Evolutionary conservation across 78 protist species (phyloP).

Genomic region (Diacronema lutheri): DNA sequence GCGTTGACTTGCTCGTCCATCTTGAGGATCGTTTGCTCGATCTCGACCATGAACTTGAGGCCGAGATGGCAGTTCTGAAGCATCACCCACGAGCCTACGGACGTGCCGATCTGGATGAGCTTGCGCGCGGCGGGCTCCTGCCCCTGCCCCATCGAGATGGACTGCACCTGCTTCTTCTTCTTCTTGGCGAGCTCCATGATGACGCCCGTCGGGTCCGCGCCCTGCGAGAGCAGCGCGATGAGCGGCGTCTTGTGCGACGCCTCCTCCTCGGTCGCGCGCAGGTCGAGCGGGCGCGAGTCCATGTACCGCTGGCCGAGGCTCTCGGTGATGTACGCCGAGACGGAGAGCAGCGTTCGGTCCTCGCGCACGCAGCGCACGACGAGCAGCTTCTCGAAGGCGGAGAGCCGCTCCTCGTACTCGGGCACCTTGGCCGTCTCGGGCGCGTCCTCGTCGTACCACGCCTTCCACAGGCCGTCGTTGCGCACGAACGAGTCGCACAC

Average conservation of each 20-base stretch:
- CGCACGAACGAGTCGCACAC: constrained; percentile 43
- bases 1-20: background rate
- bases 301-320: constrained; percentile 51
- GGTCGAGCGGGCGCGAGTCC: constrained; percentile 48
- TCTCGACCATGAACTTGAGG: constrained; percentile 54
- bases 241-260: constrained; percentile 52
- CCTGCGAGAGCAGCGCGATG: constrained; percentile 72
- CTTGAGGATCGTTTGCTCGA: constrained; percentile 64
- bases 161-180: constrained; percentile 41
- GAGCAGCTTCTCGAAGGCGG: constrained; percentile 62
- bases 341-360: constrained; percentile 63
- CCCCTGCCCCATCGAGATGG: constrained; percentile 89
- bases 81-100: constrained; percentile 79
- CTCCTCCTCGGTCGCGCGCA: constrained; percentile 46
- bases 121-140: constrained; percentile 80
- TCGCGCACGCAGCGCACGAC: constrained; percentile 66
- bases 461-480: constrained; percentile 64
- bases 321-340: background rate
- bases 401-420: constrained; percentile 43
- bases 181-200: constrained; percentile 65
- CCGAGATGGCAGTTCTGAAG: constrained; percentile 87
- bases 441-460: constrained; percentile 70
- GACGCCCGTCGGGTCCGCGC: constrained; percentile 78
- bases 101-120: background rate
- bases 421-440: constrained; percentile 71